phyloP scores from a whole-genome alignment of 306 rosid species.

The Hippophae rhamnoides region DNA sequence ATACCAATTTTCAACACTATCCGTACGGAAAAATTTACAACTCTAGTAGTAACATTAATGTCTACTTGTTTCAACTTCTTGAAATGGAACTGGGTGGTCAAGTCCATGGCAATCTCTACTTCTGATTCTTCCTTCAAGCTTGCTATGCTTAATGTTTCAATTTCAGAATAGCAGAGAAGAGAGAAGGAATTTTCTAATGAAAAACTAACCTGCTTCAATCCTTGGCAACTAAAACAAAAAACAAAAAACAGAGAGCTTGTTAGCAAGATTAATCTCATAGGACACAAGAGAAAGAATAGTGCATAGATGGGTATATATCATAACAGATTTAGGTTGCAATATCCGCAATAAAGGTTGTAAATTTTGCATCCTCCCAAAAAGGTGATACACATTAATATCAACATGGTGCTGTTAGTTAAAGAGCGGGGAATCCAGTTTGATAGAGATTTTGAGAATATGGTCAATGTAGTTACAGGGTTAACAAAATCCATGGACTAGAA shows the following conservation, averaged over 20 bases:
- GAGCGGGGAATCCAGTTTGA: too few relatives aligned
- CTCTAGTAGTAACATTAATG: slow-evolving; percentile 24
- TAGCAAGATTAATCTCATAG: slow-evolving; percentile 6
- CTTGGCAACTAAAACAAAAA: slow-evolving; percentile 46
- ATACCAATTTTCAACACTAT: too few relatives aligned
- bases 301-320: slow-evolving; percentile 31
- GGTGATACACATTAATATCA: neutral
- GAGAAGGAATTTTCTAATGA: slow-evolving; percentile 30
- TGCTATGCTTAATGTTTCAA: slow-evolving; percentile 35
- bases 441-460: too few relatives aligned
- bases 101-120: slow-evolving; percentile 45
- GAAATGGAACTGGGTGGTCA: slow-evolving; percentile 57
- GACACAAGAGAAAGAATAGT: neutral
- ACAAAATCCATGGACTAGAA: too few relatives aligned
- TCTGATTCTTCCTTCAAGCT: slow-evolving; percentile 34
- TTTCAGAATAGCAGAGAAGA: slow-evolving; percentile 42
- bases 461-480: too few relatives aligned
- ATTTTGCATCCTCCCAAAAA: slow-evolving; percentile 39
- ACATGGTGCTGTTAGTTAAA: too few relatives aligned
- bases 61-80: slow-evolving; percentile 40
- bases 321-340: slow-evolving; percentile 52
- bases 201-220: slow-evolving; percentile 32
- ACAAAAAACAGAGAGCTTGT: slow-evolving; percentile 4
- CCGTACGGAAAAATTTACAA: too few relatives aligned
- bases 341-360: slow-evolving; percentile 44